Percentiles rank a stretch among this genome's conserved stretches.
These are phyloP conservation scores for Vicia faba DNA, from an alignment of 306 rosid species.

Conservation along the genomic window DNA sequence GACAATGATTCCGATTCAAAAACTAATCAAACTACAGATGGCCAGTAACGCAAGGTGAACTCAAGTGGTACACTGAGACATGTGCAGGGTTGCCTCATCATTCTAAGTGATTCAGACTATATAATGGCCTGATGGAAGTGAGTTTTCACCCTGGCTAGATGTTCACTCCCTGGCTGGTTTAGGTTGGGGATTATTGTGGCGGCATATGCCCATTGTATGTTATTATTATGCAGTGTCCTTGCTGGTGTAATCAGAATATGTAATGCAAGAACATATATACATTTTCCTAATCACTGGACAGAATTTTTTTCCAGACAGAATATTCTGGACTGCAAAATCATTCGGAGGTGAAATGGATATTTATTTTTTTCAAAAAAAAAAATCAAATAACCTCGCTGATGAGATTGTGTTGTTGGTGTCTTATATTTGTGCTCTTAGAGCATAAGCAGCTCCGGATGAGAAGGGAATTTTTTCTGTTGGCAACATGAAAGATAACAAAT, in stretches of 20 bases:
- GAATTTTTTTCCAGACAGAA: constrained; percentile 28
- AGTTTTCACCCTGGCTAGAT: constrained; percentile 35
- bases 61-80: constrained; percentile 11
- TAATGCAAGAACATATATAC: constrained; percentile 37
- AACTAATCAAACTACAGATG: constrained; percentile 55
- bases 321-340: constrained; percentile 33
- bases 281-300: constrained; percentile 40
- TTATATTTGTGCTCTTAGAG: neutral
- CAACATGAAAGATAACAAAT: no score
- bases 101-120: constrained; percentile 36
- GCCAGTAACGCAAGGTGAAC: constrained; percentile 42
- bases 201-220: constrained; percentile 42
- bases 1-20: constrained; percentile 60
- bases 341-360: constrained; percentile 24
- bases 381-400: constrained; percentile 6
- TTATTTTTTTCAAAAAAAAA: neutral
- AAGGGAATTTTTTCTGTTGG: no score
- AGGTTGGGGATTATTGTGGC: constrained; percentile 42
- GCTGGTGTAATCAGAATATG: constrained; percentile 40
- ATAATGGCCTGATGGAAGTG: constrained; percentile 34
- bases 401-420: constrained; percentile 13
- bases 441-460: no score
- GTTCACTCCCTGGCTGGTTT: constrained; percentile 34
- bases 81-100: constrained; percentile 28
- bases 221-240: constrained; percentile 42